These are phyloP conservation scores for Cercospora berteroae DNA, from an alignment of 2,329 filamentous ascomycete genomes.

Conservation along the genomic window DNA sequence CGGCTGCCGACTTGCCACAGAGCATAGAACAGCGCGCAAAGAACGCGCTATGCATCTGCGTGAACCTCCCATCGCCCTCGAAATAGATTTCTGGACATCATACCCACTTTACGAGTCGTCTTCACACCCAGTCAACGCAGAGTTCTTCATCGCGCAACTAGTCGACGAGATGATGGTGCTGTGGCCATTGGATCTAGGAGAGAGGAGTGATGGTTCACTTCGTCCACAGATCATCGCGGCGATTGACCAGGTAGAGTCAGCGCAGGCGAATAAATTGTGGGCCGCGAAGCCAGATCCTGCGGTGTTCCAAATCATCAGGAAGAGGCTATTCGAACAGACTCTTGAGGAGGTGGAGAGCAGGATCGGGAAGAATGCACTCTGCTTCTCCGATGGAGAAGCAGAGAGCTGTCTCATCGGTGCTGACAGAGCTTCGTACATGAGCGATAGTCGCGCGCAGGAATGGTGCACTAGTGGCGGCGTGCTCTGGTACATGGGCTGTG, in stretches of 20 bases:
- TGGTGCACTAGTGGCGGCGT: neutral
- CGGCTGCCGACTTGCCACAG: neutral
- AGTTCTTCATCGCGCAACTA: neutral
- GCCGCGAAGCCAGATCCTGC: neutral
- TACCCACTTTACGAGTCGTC: neutral
- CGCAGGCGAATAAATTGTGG: neutral
- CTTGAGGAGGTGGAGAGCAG: neutral
- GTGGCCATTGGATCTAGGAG: neutral
- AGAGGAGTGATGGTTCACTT: too few species aligned
- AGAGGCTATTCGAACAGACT: neutral
- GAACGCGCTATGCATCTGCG: neutral
- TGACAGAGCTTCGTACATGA: neutral
- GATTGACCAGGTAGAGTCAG: neutral
- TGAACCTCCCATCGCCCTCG: neutral
- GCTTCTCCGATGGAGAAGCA: too few species aligned
- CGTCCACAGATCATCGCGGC: neutral
- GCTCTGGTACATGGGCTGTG: neutral
- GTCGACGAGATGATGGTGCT: neutral
- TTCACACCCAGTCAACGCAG: neutral
- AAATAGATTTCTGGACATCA: neutral
- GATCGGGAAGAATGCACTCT: neutral
- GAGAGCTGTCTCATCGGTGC: neutral
- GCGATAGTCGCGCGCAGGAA: too few species aligned
- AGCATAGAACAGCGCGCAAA: neutral
- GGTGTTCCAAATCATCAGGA: neutral